phyloP scores from a whole-genome alignment of 2,329 filamentous ascomycete species.

The Hymenoscyphus fraxineus region DNA sequence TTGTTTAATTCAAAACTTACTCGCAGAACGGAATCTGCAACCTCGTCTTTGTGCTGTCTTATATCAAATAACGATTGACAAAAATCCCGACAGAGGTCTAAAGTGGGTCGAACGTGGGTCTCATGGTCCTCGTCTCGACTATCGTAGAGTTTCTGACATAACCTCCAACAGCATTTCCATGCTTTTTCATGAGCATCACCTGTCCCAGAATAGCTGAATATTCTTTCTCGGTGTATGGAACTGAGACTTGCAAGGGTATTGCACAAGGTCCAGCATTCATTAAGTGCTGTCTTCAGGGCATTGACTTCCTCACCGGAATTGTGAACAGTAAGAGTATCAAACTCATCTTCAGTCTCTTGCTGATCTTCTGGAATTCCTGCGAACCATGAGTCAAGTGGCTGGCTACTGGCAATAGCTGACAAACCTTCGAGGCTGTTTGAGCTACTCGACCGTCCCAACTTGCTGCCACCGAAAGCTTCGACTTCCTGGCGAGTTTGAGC shows the following conservation, averaged over 20 bases:
- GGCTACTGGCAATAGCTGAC: constrained; percentile 26
- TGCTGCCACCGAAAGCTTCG: constrained; percentile 48
- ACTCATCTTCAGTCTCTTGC: constrained; percentile 51
- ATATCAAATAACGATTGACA: constrained; percentile 90
- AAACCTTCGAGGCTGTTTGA: constrained; percentile 75
- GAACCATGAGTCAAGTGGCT: constrained; percentile 27
- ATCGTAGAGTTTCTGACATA: constrained; percentile 86
- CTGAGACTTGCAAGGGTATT: constrained; percentile 85
- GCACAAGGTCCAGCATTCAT: constrained; percentile 91
- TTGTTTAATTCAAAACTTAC: constrained; percentile 96
- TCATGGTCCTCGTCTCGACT: constrained; percentile 69
- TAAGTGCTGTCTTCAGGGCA: constrained; percentile 70
- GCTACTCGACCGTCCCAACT: constrained; percentile 58
- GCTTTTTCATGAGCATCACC: constrained; percentile 80
- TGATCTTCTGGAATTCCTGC: constrained; percentile 38
- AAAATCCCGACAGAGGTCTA: constrained; percentile 88
- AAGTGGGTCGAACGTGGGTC: constrained; percentile 66
- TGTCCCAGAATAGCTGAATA: constrained; percentile 71
- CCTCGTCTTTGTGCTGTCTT: constrained; percentile 70
- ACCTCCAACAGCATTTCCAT: constrained; percentile 90
- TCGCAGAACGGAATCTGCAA: constrained; percentile 78
- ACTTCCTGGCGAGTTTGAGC: constrained; percentile 80
- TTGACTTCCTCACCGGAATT: constrained; percentile 57
- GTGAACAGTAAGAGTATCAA: constrained; percentile 40
- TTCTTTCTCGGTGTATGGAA: constrained; percentile 74